A percentile compares a stretch with the other conserved stretches of the same genome.
Conservation (phyloP, 1,139 yeast genomes). For the Pichia sp. region DNA sequence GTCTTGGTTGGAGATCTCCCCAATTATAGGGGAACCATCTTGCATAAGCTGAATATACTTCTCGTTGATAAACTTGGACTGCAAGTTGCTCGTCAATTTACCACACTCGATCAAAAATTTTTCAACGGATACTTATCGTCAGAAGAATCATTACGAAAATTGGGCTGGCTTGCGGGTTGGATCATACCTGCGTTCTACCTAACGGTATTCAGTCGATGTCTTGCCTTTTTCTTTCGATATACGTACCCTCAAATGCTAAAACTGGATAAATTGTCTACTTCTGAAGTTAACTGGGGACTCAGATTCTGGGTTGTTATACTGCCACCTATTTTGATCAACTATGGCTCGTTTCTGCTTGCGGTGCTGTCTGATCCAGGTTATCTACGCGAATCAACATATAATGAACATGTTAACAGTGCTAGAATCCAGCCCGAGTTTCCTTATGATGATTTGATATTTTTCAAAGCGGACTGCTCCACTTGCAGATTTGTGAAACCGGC, state of each 20-base stretch:
- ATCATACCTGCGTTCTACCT: conserved; percentile 49
- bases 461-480: conserved; percentile 35
- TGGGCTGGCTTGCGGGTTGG: conserved; percentile 32
- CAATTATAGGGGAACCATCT: conserved; percentile 14
- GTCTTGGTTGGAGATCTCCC: conserved; percentile 24
- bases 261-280: background rate
- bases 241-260: conserved; percentile 29
- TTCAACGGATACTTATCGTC: conserved; percentile 14
- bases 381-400: conserved; percentile 18
- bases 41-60: conserved; percentile 9
- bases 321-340: conserved; percentile 36
- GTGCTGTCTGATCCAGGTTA: conserved; percentile 56
- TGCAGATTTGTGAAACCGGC: conserved; percentile 76
- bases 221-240: conserved; percentile 42
- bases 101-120: conserved; percentile 8
- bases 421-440: conserved; percentile 32
- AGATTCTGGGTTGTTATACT: conserved; percentile 26
- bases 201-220: conserved; percentile 42
- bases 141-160: conserved; percentile 9
- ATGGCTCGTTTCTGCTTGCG: conserved; percentile 41
- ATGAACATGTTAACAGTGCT: background rate
- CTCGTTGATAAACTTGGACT: conserved; percentile 4
- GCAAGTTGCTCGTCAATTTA: background rate
- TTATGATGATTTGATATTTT: conserved; percentile 56
- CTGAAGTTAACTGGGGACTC: conserved; percentile 3